Evolutionary conservation across 2,329 filamentous ascomycete genomes (phyloP).

Genomic region (Ophiocordyceps australis): DNA sequence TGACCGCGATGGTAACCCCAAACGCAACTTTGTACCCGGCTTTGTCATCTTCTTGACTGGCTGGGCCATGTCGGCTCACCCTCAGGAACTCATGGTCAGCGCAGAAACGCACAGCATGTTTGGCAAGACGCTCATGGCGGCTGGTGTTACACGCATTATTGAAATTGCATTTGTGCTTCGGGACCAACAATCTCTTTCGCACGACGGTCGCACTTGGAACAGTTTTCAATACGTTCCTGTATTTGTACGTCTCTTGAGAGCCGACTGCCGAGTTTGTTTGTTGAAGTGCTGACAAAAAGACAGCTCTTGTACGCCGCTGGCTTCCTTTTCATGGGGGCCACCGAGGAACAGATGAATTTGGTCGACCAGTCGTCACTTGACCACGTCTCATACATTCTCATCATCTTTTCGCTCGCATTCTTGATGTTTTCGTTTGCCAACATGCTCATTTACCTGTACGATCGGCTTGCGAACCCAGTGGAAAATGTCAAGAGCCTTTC

Average conservation of each 20-base stretch:
- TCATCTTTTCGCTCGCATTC: conserved; percentile 80
- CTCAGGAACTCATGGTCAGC: conserved; percentile 68
- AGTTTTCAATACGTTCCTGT: conserved; percentile 36
- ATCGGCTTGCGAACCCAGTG: conserved; percentile 30
- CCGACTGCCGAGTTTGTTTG: accelerated
- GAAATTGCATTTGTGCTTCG: conserved; percentile 78
- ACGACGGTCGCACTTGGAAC: conserved; percentile 51
- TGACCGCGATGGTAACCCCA: conserved; percentile 65
- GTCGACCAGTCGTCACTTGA: conserved; percentile 59
- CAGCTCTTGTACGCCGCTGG: conserved; percentile 82
- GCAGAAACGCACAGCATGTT: conserved; percentile 80
- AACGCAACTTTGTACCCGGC: conserved; percentile 82
- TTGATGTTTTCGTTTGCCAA: conserved; percentile 81
- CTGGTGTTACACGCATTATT: conserved; percentile 66
- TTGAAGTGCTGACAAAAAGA: conserved; percentile 2
- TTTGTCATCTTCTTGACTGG: conserved; percentile 86
- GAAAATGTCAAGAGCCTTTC: conserved; percentile 15
- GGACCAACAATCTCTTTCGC: conserved; percentile 47
- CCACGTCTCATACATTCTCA: conserved; percentile 81
- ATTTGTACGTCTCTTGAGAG: conserved; percentile 27
- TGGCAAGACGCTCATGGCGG: conserved; percentile 88
- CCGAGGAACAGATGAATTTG: conserved; percentile 84
- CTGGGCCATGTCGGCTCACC: conserved; percentile 88
- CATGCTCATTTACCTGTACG: conserved; percentile 72
- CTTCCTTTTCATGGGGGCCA: conserved; percentile 95